A percentile compares a stretch with the other conserved stretches of the same genome.
Evolutionary conservation across 176 grass and related monocot species (phyloP).

Genomic region (Avena atlantica): DNA sequence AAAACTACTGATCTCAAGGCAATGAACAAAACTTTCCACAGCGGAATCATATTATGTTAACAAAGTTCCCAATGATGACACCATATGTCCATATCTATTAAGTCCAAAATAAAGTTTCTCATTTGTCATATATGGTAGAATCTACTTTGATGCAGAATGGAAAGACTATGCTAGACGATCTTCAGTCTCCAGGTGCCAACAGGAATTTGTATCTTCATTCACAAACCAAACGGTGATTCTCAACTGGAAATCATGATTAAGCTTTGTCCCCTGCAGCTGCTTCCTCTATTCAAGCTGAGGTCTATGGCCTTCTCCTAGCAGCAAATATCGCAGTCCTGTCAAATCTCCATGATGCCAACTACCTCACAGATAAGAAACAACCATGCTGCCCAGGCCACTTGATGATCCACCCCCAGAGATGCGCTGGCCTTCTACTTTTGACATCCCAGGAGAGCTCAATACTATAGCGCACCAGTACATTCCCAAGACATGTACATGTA

Average conservation of each 20-base stretch:
- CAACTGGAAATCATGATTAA: background rate
- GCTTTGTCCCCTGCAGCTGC: background rate
- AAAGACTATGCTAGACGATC: background rate
- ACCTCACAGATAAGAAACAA: background rate
- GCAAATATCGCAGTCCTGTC: background rate
- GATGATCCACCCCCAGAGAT: background rate
- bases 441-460: background rate
- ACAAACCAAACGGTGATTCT: background rate
- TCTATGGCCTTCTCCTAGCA: background rate
- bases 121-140: conserved; percentile 3
- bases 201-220: background rate
- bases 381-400: background rate
- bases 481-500: background rate
- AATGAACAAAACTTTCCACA: background rate
- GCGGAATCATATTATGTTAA: conserved; percentile 5
- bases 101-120: background rate
- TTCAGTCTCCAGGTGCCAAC: background rate
- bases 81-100: background rate
- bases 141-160: background rate
- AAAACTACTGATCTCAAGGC: conserved; percentile 8
- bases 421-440: background rate
- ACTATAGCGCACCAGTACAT: background rate
- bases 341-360: background rate
- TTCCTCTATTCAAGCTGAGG: background rate
- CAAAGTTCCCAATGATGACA: background rate